phyloP scores from a whole-genome alignment of 1,139 yeast species.

The Geotrichum cucujoidarum region DNA sequence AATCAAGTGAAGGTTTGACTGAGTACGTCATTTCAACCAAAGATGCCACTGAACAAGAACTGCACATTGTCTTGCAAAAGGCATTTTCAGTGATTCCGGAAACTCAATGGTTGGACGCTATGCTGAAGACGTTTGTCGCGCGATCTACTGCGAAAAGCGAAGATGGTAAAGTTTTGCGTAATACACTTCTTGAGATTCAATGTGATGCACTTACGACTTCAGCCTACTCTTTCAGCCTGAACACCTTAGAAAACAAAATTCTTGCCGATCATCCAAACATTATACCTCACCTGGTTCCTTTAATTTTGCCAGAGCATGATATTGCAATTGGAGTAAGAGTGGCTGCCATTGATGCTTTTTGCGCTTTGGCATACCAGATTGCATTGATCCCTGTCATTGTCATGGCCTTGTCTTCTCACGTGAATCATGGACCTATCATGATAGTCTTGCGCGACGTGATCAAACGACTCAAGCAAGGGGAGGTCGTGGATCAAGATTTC shows the following conservation, averaged over 20 bases:
- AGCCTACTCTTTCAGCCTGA: slow-evolving; percentile 46
- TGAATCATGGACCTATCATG: slow-evolving; percentile 76
- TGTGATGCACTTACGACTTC: slow-evolving; percentile 63
- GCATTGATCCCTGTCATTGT: slow-evolving; percentile 74
- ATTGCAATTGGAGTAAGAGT: slow-evolving; percentile 48
- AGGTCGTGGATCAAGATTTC: slow-evolving; percentile 34
- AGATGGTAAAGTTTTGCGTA: slow-evolving; percentile 54
- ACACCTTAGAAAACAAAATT: slow-evolving; percentile 55
- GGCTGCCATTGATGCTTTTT: slow-evolving; percentile 64
- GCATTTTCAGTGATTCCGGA: slow-evolving; percentile 58
- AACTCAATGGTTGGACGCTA: slow-evolving; percentile 61
- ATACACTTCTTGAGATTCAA: slow-evolving; percentile 57
- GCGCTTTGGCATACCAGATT: slow-evolving; percentile 62
- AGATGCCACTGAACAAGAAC: slow-evolving; percentile 29
- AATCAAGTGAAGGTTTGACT: slow-evolving; percentile 28
- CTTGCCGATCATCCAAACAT: slow-evolving; percentile 75
- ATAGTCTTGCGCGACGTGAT: slow-evolving; percentile 63
- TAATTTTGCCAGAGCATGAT: slow-evolving; percentile 57
- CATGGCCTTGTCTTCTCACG: slow-evolving; percentile 82
- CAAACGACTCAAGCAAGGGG: slow-evolving; percentile 43
- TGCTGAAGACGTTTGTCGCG: slow-evolving; percentile 57
- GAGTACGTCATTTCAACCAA: slow-evolving; percentile 27
- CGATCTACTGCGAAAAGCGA: slow-evolving; percentile 62
- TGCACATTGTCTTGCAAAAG: slow-evolving; percentile 60
- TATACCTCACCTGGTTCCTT: slow-evolving; percentile 63